Conservation (phyloP, 352 stramenopile species). For the Globisporangium iwayamae region DNA sequence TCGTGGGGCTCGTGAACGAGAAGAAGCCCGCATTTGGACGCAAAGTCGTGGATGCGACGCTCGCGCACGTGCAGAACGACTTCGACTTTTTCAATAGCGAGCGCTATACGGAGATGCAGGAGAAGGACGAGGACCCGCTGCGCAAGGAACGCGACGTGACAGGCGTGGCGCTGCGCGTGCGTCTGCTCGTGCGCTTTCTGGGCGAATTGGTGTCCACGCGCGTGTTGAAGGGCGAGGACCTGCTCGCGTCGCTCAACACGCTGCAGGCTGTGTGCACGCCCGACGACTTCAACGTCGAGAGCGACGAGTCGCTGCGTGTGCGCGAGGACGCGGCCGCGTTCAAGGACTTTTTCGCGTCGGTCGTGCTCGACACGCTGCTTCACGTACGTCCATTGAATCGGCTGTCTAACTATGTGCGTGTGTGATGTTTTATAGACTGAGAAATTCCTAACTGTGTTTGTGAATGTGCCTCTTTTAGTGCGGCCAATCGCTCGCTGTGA, state of each 20-base stretch:
- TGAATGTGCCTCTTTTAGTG: slow-evolving; percentile 16
- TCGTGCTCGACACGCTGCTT: slow-evolving; percentile 70
- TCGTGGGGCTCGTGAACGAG: slow-evolving; percentile 67
- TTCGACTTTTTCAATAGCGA: slow-evolving; percentile 50
- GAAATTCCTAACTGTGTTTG: neutral
- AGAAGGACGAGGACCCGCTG: slow-evolving; percentile 33
- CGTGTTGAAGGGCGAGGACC: slow-evolving; percentile 58
- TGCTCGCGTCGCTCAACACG: slow-evolving; percentile 56
- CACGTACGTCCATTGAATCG: slow-evolving; percentile 28
- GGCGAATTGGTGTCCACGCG: slow-evolving; percentile 49
- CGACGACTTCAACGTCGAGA: slow-evolving; percentile 51
- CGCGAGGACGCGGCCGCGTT: slow-evolving; percentile 55
- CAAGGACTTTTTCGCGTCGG: slow-evolving; percentile 73
- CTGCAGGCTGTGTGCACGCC: slow-evolving; percentile 62
- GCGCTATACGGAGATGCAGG: slow-evolving; percentile 11
- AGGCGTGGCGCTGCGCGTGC: slow-evolving; percentile 42
- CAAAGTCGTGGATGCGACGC: slow-evolving; percentile 37
- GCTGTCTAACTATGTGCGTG: neutral
- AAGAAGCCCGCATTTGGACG: slow-evolving; percentile 52
- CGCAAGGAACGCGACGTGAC: slow-evolving; percentile 22
- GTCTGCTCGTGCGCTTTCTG: slow-evolving; percentile 63
- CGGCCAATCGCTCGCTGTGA: slow-evolving; percentile 40
- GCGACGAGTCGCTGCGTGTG: slow-evolving; percentile 37
- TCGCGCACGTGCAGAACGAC: slow-evolving; percentile 46
- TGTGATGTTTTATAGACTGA: neutral